Conservation (phyloP, 2,329 filamentous ascomycete species). For the Shiraia bambusicola region DNA sequence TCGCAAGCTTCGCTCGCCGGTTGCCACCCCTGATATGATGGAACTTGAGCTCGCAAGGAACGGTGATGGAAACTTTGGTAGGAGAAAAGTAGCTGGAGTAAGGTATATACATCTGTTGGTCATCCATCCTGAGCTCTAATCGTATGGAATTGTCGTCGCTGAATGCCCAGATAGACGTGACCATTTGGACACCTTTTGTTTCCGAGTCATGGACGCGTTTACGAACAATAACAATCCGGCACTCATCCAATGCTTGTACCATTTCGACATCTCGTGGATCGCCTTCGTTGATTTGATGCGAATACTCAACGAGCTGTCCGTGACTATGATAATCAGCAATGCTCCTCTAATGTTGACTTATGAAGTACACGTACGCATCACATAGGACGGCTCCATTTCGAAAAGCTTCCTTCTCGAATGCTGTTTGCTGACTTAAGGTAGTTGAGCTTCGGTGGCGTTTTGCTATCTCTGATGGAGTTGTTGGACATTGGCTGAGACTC, state of each 20-base stretch:
- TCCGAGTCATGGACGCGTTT: constrained; percentile 44
- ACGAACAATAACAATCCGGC: constrained; percentile 47
- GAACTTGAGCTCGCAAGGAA: constrained; percentile 44
- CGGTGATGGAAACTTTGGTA: constrained; percentile 47
- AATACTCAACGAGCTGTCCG: constrained; percentile 46
- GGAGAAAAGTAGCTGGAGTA: constrained; percentile 50
- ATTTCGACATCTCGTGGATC: constrained; percentile 45
- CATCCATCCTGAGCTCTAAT: constrained; percentile 47
- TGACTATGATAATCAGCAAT: constrained; percentile 26
- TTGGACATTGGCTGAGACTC: constrained; percentile 23
- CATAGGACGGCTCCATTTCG: constrained; percentile 49
- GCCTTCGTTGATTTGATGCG: constrained; percentile 40
- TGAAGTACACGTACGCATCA: constrained; percentile 40
- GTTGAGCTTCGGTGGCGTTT: constrained; percentile 36
- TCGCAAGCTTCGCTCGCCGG: constrained; percentile 35
- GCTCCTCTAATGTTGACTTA: not conserved
- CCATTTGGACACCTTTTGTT: constrained; percentile 37
- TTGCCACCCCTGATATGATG: constrained; percentile 43
- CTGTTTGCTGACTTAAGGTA: constrained; percentile 35
- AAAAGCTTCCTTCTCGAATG: constrained; percentile 47
- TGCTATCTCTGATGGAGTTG: constrained; percentile 20
- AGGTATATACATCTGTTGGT: constrained; percentile 46
- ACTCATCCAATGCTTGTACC: constrained; percentile 41
- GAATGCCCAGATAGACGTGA: constrained; percentile 50
- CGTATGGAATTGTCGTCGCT: constrained; percentile 47